These are phyloP conservation scores for Fusarium praegraminearum DNA, from an alignment of 2,329 filamentous ascomycete species.

Conservation along the genomic window DNA sequence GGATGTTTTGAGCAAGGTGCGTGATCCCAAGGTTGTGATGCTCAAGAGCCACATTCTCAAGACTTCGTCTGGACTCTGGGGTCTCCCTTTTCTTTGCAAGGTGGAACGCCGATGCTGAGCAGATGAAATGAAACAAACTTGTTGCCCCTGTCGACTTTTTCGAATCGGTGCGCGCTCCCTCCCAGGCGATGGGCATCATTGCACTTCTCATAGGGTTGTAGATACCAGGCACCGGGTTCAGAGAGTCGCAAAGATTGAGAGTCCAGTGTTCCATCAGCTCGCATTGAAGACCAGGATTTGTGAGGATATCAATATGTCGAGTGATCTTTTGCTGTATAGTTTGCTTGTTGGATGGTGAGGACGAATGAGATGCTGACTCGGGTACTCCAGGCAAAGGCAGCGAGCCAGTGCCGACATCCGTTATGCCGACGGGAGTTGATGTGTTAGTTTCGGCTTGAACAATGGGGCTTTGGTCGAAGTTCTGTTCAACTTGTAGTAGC, in stretches of 20 bases:
- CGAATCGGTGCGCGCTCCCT: constrained; percentile 38
- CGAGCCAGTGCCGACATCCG: background rate
- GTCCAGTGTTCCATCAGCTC: constrained; percentile 44
- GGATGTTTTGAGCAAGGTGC: constrained; percentile 44
- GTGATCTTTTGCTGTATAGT: background rate
- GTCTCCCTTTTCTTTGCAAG: constrained; percentile 30
- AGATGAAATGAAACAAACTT: constrained; percentile 43
- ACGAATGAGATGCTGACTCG: background rate
- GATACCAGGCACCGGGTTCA: constrained; percentile 40
- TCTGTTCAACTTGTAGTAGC: background rate
- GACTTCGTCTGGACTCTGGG: constrained; percentile 21
- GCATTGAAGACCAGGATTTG: constrained; percentile 39
- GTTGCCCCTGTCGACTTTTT: constrained; percentile 40
- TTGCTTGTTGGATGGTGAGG: background rate
- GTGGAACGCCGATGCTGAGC: constrained; percentile 43
- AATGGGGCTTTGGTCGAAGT: background rate
- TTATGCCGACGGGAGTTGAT: constrained; percentile 6
- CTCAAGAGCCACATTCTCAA: constrained; percentile 43
- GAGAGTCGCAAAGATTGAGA: constrained; percentile 40
- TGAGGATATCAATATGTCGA: constrained; percentile 37
- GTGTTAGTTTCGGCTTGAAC: background rate
- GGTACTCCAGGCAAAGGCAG: background rate
- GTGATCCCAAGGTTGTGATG: constrained; percentile 46
- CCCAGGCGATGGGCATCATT: constrained; percentile 45
- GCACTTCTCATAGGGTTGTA: constrained; percentile 40